Evolutionary conservation across 2,329 filamentous ascomycete species (phyloP).

Genomic region (Ilyonectria robusta): DNA sequence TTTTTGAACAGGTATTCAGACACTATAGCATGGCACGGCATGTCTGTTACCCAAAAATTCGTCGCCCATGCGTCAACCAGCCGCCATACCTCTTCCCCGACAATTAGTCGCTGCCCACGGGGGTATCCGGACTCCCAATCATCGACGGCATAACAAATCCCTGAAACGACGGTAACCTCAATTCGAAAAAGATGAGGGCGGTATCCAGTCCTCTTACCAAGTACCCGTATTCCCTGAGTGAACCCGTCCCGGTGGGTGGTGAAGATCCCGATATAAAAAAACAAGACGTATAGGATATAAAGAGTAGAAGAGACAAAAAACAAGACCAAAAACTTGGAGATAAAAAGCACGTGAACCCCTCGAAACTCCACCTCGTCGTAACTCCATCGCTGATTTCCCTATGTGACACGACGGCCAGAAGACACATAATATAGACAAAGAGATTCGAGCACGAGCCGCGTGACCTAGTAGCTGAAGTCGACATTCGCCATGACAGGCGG

Average conservation of each 20-base stretch:
- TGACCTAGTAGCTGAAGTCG: conserved; percentile 72
- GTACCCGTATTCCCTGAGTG: conserved; percentile 33
- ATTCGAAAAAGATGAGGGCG: conserved; percentile 31
- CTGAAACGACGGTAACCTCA: conserved; percentile 40
- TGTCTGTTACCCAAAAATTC: conserved; percentile 37
- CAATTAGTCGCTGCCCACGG: conserved; percentile 47
- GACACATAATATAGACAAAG: conserved; percentile 48
- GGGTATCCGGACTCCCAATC: conserved; percentile 48
- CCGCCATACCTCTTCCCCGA: conserved; percentile 35
- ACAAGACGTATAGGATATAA: conserved; percentile 28
- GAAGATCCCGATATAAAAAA: conserved; percentile 30
- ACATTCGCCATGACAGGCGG: conserved; percentile 70
- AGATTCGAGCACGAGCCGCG: conserved; percentile 27
- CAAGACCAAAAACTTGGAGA: conserved; percentile 17
- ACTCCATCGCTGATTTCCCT: conserved; percentile 54
- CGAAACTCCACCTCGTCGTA: conserved; percentile 47
- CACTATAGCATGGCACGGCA: conserved; percentile 27
- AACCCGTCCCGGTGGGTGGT: conserved; percentile 32
- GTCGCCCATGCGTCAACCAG: conserved; percentile 30
- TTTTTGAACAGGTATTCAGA: conserved; percentile 40
- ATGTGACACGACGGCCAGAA: conserved; percentile 47
- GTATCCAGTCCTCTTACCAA: conserved; percentile 40
- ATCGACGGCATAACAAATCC: conserved; percentile 44
- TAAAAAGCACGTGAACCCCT: conserved; percentile 39
- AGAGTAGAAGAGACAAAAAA: conserved; percentile 30